phyloP scores from a whole-genome alignment of 73 alveolate species.

The Blepharisma stoltei region DNA sequence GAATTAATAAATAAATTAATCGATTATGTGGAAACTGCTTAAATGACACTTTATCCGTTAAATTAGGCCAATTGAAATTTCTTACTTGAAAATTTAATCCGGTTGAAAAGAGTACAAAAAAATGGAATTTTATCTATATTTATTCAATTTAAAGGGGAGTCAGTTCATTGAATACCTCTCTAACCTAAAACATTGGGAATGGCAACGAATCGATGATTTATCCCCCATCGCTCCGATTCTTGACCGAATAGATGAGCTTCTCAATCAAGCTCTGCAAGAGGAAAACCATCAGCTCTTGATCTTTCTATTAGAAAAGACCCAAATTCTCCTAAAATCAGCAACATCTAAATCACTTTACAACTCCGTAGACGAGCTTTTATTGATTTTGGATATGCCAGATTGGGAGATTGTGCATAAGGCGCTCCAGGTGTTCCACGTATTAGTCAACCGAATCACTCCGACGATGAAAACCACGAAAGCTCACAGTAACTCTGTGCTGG shows the following conservation, averaged over 20 bases:
- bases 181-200: not conserved
- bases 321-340: not conserved
- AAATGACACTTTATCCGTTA: too few relatives aligned
- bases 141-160: too few relatives aligned
- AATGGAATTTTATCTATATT: too few relatives aligned
- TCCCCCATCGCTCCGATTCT: conserved; percentile 1
- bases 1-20: too few relatives aligned
- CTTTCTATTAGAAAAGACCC: conserved; percentile 18
- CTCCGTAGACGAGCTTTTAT: conserved; percentile 10
- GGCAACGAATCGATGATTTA: not conserved
- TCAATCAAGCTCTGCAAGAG: not conserved
- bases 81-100: too few relatives aligned
- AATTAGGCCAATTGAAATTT: too few relatives aligned
- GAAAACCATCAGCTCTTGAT: not conserved
- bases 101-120: too few relatives aligned
- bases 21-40: too few relatives aligned
- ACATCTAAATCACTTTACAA: conserved; percentile 10
- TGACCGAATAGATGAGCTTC: conserved; percentile 20
- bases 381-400: not conserved
- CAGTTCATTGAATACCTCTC: conserved; percentile 1
- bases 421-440: not conserved
- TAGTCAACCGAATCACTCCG: conserved; percentile 29
- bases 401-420: conserved; percentile 7
- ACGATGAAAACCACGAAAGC: conserved; percentile 28
- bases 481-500: not conserved